Evolutionary conservation across 2,329 filamentous ascomycete genomes (phyloP), one percentile per base, ranked within the genome.

Genomic region (Pseudogymnoascus sp.): DNA sequence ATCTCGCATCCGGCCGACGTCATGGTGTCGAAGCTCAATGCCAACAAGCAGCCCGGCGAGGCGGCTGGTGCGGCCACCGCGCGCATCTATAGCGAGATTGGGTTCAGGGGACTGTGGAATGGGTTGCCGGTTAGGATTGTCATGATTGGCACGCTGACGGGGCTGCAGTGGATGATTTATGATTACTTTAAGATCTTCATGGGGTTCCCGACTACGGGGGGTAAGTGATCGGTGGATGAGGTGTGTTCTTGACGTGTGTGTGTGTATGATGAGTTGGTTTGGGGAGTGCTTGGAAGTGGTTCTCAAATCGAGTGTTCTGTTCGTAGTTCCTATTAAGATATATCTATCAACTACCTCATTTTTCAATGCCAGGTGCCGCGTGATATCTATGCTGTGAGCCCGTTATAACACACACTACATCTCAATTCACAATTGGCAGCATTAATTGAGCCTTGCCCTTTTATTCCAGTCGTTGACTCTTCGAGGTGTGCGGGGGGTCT

Each of bases 151-250:
- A 81, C 78, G 0, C 69, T 81, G 68, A 95, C 90, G 19, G 91
- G 90, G 64, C 78, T 96, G 65, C 92, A 96, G 78, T 96, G 91
- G 91, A 91, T 95, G 87, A 94, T 92, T 74, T 94, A 92, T 77
- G 89, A 93, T 71, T 91, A 89, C 68, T 92, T 92, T 82, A 93
- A 94, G 83, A 90, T 94, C 71, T 90, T 90, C 73, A 91, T 94
- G 86, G 90, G 91, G 43, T 76, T 95, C 61, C 91, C 91, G 2
- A 94, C 91, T 3, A 95, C 91, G 0, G 91, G 90, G 64, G 89
- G 90, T 45, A 35, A 59, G 5, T 59, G 8, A 37, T 7, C 2
- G 26, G 76, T 23, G 14, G 6, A 8, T 14, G 21, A 26, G 26
- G 41, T 11, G 12, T 49, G 43, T 29, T 6, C 6, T 45, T 6